Base-by-base conservation (phyloP, 495 filamentous ascomycete species). In the Penicillium turbatum region DNA sequence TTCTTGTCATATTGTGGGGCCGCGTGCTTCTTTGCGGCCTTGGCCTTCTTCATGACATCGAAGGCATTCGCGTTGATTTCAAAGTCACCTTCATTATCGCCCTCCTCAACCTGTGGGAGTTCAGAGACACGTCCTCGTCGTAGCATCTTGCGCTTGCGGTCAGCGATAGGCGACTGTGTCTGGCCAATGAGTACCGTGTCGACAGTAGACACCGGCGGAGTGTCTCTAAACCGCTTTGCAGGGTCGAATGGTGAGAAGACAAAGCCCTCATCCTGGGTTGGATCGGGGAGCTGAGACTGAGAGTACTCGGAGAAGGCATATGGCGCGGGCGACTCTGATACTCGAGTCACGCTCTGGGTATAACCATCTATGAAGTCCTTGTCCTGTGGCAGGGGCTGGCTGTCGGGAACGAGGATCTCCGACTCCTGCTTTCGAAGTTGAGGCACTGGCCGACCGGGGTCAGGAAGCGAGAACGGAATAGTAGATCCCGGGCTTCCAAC, bases 251-350 rank as follows among this genome's bases (percentile, higher is more conserved):
- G 79, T n/a, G 80, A 80, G 16, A 79, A 63, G 1, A 75, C 74
- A 63, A 95, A 95, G 0, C 92, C 92, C 30, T 76, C 77, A 67
- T 97, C 92, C 59, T 96, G 92, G 4, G 90, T 95, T 0, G 87
- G 87, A 52, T 95, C 86, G 4, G 90, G 82, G 16, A 82, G 63
- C 40, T 83, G 76, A 4, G 80, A 83, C 42, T 83, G 77, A 5
- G 80, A 83, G 27, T 76, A 69, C 53, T 90, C 81, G 1, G 86
- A 87, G 40, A 74, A 72, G 19, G 62, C 59, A 44, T 69, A 62
- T 9, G 61, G 56, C 8, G 69, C 73, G 26, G 72, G 71, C 4
- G 73, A 77, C 39, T 79, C 75, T 1, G 75, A 70, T 12, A 75
- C 64, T 24, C 71, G 65, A 19, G 56, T 52, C 4, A 72, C 60